Percentiles rank a stretch among this genome's conserved stretches.
Conservation (phyloP, 163 green algal genomes). For the Prototheca cutis region DNA sequence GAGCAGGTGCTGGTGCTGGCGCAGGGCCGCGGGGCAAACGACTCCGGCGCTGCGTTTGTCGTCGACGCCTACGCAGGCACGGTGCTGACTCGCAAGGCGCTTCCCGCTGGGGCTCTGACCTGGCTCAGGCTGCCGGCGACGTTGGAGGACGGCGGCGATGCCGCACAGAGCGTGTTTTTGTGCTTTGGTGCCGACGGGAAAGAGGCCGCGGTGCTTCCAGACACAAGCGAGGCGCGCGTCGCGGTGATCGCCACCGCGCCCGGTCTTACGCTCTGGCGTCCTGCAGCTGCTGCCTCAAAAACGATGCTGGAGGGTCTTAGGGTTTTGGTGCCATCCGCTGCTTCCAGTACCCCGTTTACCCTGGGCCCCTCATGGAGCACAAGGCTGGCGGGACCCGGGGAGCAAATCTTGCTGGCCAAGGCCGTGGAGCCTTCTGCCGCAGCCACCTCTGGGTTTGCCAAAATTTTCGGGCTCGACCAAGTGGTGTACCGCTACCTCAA, state of each 20-base stretch:
- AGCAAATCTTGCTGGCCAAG: background rate
- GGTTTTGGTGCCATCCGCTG: too few relatives aligned
- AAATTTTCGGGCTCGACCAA: constrained; percentile 69
- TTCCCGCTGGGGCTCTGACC: background rate
- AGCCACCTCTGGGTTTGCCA: constrained; percentile 21
- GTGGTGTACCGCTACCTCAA: constrained; percentile 91
- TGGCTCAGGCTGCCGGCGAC: constrained; percentile 35
- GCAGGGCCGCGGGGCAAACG: background rate
- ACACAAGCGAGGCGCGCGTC: constrained; percentile 15
- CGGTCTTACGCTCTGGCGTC: too few relatives aligned
- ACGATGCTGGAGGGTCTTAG: too few relatives aligned
- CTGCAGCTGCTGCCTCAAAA: too few relatives aligned
- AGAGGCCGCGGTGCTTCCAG: constrained; percentile 42
- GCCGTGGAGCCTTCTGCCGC: background rate
- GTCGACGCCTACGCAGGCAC: constrained; percentile 34
- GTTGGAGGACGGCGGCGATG: constrained; percentile 30
- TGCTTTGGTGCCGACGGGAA: too few relatives aligned
- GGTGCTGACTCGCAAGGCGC: background rate
- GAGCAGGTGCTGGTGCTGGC: constrained; percentile 24
- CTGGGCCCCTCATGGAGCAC: too few relatives aligned
- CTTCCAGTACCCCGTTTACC: too few relatives aligned
- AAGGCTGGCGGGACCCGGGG: background rate
- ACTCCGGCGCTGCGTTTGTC: constrained; percentile 5
- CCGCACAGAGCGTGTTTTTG: too few relatives aligned
- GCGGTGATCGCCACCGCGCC: constrained; percentile 6